Conservation (phyloP, 1,139 yeast species). For the Arxiozyma telluris region DNA sequence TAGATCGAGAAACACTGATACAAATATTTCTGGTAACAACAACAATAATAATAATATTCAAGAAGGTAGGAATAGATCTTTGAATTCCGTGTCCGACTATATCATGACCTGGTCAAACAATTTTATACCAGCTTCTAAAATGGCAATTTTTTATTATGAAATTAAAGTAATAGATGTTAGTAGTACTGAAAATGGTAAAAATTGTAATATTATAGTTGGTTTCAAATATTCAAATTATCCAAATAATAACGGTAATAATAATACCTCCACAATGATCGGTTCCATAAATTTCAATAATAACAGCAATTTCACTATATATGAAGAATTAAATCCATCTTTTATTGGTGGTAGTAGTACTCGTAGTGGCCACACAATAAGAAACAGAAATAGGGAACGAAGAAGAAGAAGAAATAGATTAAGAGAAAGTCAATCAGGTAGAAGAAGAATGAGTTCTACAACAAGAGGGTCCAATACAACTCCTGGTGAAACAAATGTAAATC, state of each 20-base stretch:
- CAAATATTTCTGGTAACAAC: slow-evolving; percentile 7
- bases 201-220: slow-evolving; percentile 39
- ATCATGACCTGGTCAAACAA: slow-evolving; percentile 38
- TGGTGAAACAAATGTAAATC: background rate
- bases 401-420: background rate
- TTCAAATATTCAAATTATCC: slow-evolving; percentile 26
- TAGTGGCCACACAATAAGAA: background rate
- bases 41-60: slow-evolving; percentile 5
- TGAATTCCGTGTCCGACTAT: slow-evolving; percentile 23
- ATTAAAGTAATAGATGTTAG: slow-evolving; percentile 34
- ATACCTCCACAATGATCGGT: background rate
- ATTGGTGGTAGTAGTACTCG: background rate
- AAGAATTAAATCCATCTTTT: background rate
- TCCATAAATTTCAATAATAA: background rate
- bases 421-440: background rate
- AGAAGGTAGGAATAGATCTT: background rate
- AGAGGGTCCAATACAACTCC: background rate
- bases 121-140: slow-evolving; percentile 35
- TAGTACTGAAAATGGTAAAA: slow-evolving; percentile 32
- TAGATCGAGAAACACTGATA: slow-evolving; percentile 12
- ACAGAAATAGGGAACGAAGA: background rate
- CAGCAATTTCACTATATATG: background rate
- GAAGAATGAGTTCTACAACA: background rate
- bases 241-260: slow-evolving; percentile 2
- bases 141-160: slow-evolving; percentile 52